Evolutionary conservation across 352 stramenopile species (phyloP).

Genomic region (Globisporangium nunn): DNA sequence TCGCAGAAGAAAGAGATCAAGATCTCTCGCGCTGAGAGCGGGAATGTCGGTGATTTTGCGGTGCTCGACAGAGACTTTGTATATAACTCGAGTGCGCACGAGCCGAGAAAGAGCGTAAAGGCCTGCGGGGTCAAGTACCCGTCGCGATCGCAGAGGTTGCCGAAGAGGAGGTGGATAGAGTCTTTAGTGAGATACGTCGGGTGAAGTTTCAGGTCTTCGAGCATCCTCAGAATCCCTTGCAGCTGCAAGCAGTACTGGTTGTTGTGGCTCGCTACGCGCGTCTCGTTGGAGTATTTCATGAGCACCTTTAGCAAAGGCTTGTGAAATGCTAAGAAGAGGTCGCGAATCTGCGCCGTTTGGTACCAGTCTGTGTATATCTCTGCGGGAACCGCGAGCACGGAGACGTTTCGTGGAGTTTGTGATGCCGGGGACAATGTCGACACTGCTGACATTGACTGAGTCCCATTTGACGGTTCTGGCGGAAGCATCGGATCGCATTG

Average conservation of each 20-base stretch:
- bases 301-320: slow-evolving; percentile 42
- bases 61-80: slow-evolving; percentile 14
- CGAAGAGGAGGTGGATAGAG: slow-evolving; percentile 40
- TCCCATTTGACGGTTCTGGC: slow-evolving; percentile 14
- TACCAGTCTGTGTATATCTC: slow-evolving; percentile 46
- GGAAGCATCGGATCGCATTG: slow-evolving; percentile 54
- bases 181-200: slow-evolving; percentile 45
- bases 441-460: not conserved
- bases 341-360: slow-evolving; percentile 40
- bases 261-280: slow-evolving; percentile 22
- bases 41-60: slow-evolving; percentile 11
- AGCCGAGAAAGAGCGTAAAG: slow-evolving; percentile 54
- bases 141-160: slow-evolving; percentile 24
- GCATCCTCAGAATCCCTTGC: slow-evolving; percentile 33
- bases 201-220: slow-evolving; percentile 58
- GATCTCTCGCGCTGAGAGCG: slow-evolving; percentile 56
- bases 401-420: not conserved
- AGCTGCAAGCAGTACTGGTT: slow-evolving; percentile 43
- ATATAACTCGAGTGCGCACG: slow-evolving; percentile 56
- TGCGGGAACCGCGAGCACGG: not conserved
- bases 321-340: slow-evolving; percentile 57
- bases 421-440: not conserved
- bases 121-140: slow-evolving; percentile 30
- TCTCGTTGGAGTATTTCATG: slow-evolving; percentile 46
- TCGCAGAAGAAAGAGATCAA: slow-evolving; percentile 65